These are phyloP conservation scores for Allium sativum DNA, from an alignment of 106 monocot species.

Conservation along the genomic window DNA sequence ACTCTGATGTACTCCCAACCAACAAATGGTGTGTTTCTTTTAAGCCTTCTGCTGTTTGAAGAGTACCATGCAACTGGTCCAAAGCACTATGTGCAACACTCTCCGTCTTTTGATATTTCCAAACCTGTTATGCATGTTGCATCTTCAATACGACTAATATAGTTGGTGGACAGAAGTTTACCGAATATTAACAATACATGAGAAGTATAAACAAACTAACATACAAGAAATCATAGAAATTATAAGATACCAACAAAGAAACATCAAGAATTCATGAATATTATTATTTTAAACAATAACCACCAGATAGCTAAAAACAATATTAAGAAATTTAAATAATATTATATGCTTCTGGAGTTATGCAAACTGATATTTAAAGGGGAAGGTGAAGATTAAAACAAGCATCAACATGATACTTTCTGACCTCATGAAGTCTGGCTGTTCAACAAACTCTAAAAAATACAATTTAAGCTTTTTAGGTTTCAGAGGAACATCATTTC, in stretches of 20 bases:
- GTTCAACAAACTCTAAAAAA: too few relatives aligned
- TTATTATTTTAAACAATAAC: not conserved
- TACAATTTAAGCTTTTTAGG: too few relatives aligned
- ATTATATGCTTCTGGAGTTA: too few relatives aligned
- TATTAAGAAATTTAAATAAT: too few relatives aligned
- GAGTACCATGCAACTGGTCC: constrained; percentile 28
- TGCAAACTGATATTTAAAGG: too few relatives aligned
- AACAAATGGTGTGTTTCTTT: constrained; percentile 25
- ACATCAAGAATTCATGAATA: not conserved
- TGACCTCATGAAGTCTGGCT: too few relatives aligned
- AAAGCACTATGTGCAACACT: constrained; percentile 42
- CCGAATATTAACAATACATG: not conserved
- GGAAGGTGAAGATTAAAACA: too few relatives aligned
- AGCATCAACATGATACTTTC: too few relatives aligned
- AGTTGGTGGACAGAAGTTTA: too few relatives aligned
- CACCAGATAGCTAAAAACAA: too few relatives aligned
- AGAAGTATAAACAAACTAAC: not conserved
- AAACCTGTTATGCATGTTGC: constrained; percentile 36
- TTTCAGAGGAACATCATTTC: too few relatives aligned
- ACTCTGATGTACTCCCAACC: constrained; percentile 32
- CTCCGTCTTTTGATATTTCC: constrained; percentile 31
- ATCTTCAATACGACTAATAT: too few relatives aligned
- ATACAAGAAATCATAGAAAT: not conserved
- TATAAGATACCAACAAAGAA: not conserved
- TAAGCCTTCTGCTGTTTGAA: constrained; percentile 58